phyloP scores from a whole-genome alignment of 2,329 filamentous ascomycete genomes.

The Penicillium sp. region DNA sequence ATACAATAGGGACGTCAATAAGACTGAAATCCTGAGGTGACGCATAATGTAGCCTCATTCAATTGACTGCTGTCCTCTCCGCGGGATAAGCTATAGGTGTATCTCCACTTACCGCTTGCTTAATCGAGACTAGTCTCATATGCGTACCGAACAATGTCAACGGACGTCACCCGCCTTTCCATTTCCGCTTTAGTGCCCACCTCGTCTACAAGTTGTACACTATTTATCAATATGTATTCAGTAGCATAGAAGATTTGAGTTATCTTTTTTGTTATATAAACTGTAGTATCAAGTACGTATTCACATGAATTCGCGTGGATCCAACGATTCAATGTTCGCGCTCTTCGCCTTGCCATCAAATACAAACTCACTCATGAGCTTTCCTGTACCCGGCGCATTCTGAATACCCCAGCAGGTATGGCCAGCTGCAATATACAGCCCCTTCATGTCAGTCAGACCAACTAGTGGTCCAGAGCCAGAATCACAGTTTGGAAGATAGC shows the following conservation, averaged over 20 bases:
- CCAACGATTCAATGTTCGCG: conserved; percentile 63
- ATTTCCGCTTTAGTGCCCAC: not conserved
- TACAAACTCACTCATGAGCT: conserved; percentile 74
- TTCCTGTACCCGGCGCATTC: conserved; percentile 85
- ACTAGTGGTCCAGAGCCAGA: conserved; percentile 69
- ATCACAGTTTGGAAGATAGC: conserved; percentile 79
- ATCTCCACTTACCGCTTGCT: not conserved
- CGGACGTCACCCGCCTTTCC: not conserved
- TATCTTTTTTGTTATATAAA: not conserved
- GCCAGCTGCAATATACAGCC: conserved; percentile 77
- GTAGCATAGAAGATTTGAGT: not conserved
- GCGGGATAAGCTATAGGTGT: conserved; percentile 12
- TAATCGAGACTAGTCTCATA: not conserved
- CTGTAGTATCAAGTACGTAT: conserved; percentile 4
- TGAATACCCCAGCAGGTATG: conserved; percentile 99
- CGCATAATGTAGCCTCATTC: conserved; percentile 30
- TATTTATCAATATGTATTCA: not conserved
- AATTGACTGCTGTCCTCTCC: conserved; percentile 27
- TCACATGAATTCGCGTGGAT: conserved; percentile 60
- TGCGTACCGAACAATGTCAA: not conserved
- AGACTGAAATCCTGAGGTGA: conserved; percentile 26
- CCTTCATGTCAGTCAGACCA: conserved; percentile 69
- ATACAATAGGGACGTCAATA: conserved; percentile 29
- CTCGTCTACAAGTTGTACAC: not conserved
- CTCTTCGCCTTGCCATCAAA: conserved; percentile 70